Evolutionary conservation across 2,329 filamentous ascomycete genomes (phyloP).

Genomic region (Penicillium sclerotiorum): DNA sequence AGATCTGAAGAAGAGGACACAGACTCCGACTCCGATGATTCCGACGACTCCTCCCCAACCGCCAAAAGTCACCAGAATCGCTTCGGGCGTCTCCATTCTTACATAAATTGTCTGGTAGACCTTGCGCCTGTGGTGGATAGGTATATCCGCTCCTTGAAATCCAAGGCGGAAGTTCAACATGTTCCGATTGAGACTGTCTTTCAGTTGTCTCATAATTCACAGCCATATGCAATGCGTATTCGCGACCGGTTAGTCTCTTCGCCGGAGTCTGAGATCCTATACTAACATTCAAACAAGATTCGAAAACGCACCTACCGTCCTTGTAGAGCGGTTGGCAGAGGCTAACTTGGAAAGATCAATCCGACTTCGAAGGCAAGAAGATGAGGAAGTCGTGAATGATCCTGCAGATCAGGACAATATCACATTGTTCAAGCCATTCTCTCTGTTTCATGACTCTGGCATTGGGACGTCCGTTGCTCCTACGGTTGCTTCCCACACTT

Average conservation of each 20-base stretch:
- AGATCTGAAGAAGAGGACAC: neutral
- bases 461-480: neutral
- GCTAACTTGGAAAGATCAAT: slow-evolving; percentile 12
- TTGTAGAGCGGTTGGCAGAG: slow-evolving; percentile 10
- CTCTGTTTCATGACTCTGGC: slow-evolving; percentile 4
- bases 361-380: slow-evolving; percentile 1
- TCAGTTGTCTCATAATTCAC: slow-evolving; percentile 2
- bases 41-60: slow-evolving; percentile 6
- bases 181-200: neutral
- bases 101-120: slow-evolving; percentile 9
- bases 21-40: slow-evolving; percentile 9
- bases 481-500: neutral
- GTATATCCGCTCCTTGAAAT: neutral
- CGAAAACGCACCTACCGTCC: neutral
- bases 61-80: slow-evolving; percentile 2
- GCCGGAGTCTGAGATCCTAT: neutral
- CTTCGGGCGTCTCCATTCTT: slow-evolving; percentile 10
- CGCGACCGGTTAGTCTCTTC: slow-evolving; percentile 3
- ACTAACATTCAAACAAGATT: slow-evolving; percentile 4
- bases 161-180: neutral
- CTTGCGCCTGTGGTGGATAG: slow-evolving; percentile 6
- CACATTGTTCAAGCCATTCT: slow-evolving; percentile 7
- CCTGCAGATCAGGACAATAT: neutral
- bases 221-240: slow-evolving; percentile 10
- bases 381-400: neutral